phyloP scores from a whole-genome alignment of 805 yeast genomes.

The Metschnikowia anglica region DNA sequence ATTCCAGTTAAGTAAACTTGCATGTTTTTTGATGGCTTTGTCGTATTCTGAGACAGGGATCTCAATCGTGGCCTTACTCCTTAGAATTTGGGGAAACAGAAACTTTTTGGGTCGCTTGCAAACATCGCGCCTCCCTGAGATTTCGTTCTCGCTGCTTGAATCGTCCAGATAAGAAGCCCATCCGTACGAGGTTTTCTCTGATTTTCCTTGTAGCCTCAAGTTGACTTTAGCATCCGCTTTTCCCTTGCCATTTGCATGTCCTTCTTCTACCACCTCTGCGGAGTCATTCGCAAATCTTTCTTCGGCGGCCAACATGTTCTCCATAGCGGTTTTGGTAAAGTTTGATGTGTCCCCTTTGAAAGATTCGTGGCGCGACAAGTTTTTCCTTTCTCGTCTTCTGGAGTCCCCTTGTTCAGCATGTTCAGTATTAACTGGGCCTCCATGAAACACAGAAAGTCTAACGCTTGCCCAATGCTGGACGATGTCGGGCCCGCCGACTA shows the following conservation, averaged over 20 bases:
- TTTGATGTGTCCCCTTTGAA: conserved; percentile 44
- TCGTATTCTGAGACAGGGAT: conserved; percentile 6
- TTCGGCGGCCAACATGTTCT: conserved; percentile 38
- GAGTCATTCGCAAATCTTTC: conserved; percentile 24
- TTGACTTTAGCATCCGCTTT: conserved; percentile 12
- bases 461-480: conserved; percentile 37
- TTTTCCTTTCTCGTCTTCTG: conserved; percentile 29
- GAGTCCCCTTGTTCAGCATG: conserved; percentile 34
- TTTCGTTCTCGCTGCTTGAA: conserved; percentile 1
- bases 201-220: neutral
- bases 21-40: conserved; percentile 2
- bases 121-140: neutral
- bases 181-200: neutral
- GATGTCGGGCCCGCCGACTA: conserved; percentile 26
- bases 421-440: conserved; percentile 28
- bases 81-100: neutral
- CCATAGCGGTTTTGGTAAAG: conserved; percentile 37
- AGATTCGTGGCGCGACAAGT: conserved; percentile 32
- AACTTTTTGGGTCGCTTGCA: neutral
- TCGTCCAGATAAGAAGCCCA: neutral
- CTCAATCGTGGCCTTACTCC: neutral
- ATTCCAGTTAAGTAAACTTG: neutral
- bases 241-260: conserved; percentile 13
- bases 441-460: conserved; percentile 32
- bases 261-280: conserved; percentile 12